phyloP scores from a whole-genome alignment of 2,329 filamentous ascomycete species.

The Furcasterigmium furcatum region DNA sequence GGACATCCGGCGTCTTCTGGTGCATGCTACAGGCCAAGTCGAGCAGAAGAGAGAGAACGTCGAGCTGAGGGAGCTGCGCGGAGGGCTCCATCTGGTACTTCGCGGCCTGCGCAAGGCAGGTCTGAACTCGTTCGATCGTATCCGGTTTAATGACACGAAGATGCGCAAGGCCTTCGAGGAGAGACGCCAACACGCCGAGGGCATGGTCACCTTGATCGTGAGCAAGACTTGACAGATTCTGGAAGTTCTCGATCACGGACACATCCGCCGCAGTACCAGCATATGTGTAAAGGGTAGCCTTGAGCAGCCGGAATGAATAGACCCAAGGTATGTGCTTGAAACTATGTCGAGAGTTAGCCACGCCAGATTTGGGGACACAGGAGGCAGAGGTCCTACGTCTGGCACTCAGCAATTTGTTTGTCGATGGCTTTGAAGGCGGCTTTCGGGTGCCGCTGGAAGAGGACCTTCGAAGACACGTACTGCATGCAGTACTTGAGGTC shows the following conservation, averaged over 20 bases:
- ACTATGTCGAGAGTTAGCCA: too few relatives aligned
- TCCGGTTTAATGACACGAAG: constrained; percentile 63
- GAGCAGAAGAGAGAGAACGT: constrained; percentile 62
- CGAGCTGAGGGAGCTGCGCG: constrained; percentile 63
- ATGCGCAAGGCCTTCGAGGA: constrained; percentile 68
- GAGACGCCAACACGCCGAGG: constrained; percentile 61
- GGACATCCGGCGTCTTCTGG: constrained; percentile 54
- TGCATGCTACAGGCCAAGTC: constrained; percentile 69
- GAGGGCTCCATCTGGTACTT: constrained; percentile 66
- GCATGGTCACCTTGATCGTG: constrained; percentile 58
- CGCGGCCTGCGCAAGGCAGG: constrained; percentile 69
- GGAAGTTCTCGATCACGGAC: constrained; percentile 66
- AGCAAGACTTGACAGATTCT: constrained; percentile 57
- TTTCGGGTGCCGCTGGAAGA: constrained; percentile 68
- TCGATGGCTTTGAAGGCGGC: constrained; percentile 72
- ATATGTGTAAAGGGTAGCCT: constrained; percentile 66
- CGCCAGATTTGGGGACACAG: constrained; percentile 25
- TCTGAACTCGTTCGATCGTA: constrained; percentile 66
- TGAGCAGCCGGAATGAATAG: constrained; percentile 73
- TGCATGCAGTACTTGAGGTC: constrained; percentile 78
- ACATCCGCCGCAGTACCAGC: constrained; percentile 57
- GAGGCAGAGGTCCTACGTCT: too few relatives aligned
- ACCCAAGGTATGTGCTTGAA: constrained; percentile 70
- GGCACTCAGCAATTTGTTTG: constrained; percentile 63
- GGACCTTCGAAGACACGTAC: constrained; percentile 66